These are phyloP conservation scores for Solanum microdontum DNA, from an alignment of 257 asterid species.

Conservation along the genomic window DNA sequence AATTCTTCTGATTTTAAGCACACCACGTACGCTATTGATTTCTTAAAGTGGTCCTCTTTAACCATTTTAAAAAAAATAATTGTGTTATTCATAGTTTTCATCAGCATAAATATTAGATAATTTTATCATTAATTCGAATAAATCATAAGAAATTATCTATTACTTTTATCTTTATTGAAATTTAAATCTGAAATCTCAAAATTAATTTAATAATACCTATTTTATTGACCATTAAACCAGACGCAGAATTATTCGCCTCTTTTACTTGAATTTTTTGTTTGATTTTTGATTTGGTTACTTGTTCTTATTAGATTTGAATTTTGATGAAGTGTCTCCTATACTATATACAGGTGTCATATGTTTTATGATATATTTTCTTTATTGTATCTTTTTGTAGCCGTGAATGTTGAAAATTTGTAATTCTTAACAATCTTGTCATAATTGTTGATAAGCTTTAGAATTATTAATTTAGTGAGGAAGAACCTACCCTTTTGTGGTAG, in stretches of 20 bases:
- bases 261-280: background rate
- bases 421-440: background rate
- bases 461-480: background rate
- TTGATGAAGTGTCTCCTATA: background rate
- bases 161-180: background rate
- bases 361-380: background rate
- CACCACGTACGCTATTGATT: background rate
- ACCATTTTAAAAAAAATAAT: background rate
- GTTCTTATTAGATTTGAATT: background rate
- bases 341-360: background rate
- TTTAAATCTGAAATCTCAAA: background rate
- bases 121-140: background rate
- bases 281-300: background rate
- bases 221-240: background rate
- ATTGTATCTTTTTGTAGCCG: background rate
- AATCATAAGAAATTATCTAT: background rate
- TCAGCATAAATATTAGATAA: background rate
- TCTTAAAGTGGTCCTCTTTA: background rate
- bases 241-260: background rate
- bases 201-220: rapidly evolving
- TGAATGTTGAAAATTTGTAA: background rate
- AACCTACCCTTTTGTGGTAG: background rate
- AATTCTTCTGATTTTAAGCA: background rate
- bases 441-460: background rate
- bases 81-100: background rate